Evolutionary conservation across 2,329 filamentous ascomycete genomes (phyloP), one percentile per base, ranked within the genome.

Genomic region (Chaetothyriales sp.): DNA sequence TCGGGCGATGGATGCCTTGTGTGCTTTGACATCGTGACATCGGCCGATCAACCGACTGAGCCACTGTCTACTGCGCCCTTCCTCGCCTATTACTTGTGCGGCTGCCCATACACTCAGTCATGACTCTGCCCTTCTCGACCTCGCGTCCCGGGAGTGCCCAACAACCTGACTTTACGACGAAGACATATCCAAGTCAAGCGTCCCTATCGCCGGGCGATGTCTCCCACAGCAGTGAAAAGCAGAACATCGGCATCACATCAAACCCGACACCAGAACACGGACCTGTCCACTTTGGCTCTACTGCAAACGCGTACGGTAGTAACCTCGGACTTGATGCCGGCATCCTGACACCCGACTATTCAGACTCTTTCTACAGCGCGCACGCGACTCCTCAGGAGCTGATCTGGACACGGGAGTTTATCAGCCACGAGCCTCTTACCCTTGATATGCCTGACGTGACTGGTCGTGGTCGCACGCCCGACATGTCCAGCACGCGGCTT

Each of bases 301-400:
- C 15, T 12, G 5, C 10, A 9, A 2, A 5, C 32, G 32, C 32
- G 10, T 39, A 15, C 12, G 10, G 32, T 12, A 15, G 15, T 12
- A 39, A 39, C 32, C 32, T 2, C 12, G 32, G 2, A 12, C 12
- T 39, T 39, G 32, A 15, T 15, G 54, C 55, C 26, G 52, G 58
- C 48, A 49, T 56, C 48, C 43, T 56, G 44, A 57, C 55, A 2
- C 54, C 55, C 8, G 57, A 54, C 50, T 49, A 43, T 26, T 59
- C 57, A 10, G 57, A 57, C 36, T 55, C 56, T 46, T 51, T 48
- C 20, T 22, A 56, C 9, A 59, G 57, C 46, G 55, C 56, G 18
- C 55, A 57, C 47, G 57, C 55, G n/a, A 57, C 55, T 26, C 57
- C 57, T 8, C 55, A 59, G 43, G 55, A 57, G 25, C 46, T 51